A percentile compares a stretch with the other conserved stretches of the same genome.
phyloP scores from a whole-genome alignment of 2,329 filamentous ascomycete species.

The Hysterium pulicare region DNA sequence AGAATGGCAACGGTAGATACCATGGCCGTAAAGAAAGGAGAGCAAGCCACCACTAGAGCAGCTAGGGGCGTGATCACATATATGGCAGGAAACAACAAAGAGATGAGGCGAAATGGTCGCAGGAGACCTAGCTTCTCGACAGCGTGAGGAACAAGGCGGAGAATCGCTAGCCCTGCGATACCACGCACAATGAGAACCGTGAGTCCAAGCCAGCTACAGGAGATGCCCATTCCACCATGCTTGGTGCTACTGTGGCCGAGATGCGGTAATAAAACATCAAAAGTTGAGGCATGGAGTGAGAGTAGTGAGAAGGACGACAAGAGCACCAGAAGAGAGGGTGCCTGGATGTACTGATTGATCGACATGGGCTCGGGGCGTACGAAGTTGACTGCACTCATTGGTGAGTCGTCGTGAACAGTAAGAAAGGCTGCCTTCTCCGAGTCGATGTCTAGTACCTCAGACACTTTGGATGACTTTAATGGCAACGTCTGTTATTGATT shows the following conservation, averaged over 20 bases:
- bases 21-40: conserved; percentile 30
- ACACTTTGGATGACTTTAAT: conserved; percentile 17
- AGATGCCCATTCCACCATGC: conserved; percentile 45
- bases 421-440: conserved; percentile 49
- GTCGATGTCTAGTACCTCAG: conserved; percentile 30
- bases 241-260: conserved; percentile 45
- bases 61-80: conserved; percentile 41
- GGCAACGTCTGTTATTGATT: conserved; percentile 24
- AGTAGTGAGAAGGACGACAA: conserved; percentile 51
- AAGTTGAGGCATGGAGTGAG: conserved; percentile 56
- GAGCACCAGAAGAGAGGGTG: conserved; percentile 45
- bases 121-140: conserved; percentile 41
- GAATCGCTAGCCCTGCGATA: conserved; percentile 39
- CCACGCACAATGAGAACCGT: conserved; percentile 42
- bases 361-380: conserved; percentile 42
- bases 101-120: conserved; percentile 41
- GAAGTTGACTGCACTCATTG: conserved; percentile 25
- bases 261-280: conserved; percentile 47
- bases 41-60: conserved; percentile 34
- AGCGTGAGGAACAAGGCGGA: conserved; percentile 34
- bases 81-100: conserved; percentile 38
- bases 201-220: conserved; percentile 44
- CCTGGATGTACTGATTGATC: conserved; percentile 44
- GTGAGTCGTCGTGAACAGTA: conserved; percentile 33
- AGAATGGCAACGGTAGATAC: conserved; percentile 41